Evolutionary conservation across 2,329 filamentous ascomycete species (phyloP).

Genomic region (Botryotinia convoluta): DNA sequence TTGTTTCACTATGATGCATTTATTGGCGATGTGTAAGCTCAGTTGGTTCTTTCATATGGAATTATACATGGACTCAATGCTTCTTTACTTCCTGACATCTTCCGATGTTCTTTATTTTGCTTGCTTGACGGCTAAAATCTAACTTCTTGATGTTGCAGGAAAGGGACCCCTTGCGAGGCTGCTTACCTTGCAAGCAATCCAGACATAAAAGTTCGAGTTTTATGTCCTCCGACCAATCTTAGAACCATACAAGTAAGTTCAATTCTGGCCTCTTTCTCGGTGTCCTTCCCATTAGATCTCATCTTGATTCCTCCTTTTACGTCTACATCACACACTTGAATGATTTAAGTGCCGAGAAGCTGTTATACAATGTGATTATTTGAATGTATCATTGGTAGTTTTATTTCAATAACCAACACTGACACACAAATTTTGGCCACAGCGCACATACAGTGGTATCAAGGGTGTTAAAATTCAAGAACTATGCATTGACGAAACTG

Average conservation of each 20-base stretch:
- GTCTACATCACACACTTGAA: background rate
- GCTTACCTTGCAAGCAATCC: conserved; percentile 50
- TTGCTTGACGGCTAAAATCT: background rate
- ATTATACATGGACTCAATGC: background rate
- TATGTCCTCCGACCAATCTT: conserved; percentile 51
- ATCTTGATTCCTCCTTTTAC: background rate
- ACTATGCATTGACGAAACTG: conserved; percentile 42
- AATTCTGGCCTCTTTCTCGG: background rate
- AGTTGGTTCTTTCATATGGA: background rate
- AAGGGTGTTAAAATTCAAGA: background rate
- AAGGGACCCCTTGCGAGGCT: conserved; percentile 48
- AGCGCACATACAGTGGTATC: background rate
- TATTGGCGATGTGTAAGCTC: background rate
- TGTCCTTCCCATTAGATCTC: too few relatives aligned
- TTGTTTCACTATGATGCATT: conserved; percentile 53
- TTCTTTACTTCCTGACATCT: background rate
- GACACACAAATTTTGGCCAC: background rate
- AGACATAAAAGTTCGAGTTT: conserved; percentile 47
- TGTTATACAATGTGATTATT: background rate
- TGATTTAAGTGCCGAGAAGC: background rate
- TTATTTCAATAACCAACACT: background rate
- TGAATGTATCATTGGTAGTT: background rate
- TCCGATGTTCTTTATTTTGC: background rate
- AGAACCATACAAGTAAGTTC: conserved; percentile 39
- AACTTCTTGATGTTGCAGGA: background rate